A percentile compares a stretch with the other conserved stretches of the same genome.
These are phyloP conservation scores for Trametes versicolor DNA, from an alignment of 1,284 basidiomycete species.

Conservation along the genomic window DNA sequence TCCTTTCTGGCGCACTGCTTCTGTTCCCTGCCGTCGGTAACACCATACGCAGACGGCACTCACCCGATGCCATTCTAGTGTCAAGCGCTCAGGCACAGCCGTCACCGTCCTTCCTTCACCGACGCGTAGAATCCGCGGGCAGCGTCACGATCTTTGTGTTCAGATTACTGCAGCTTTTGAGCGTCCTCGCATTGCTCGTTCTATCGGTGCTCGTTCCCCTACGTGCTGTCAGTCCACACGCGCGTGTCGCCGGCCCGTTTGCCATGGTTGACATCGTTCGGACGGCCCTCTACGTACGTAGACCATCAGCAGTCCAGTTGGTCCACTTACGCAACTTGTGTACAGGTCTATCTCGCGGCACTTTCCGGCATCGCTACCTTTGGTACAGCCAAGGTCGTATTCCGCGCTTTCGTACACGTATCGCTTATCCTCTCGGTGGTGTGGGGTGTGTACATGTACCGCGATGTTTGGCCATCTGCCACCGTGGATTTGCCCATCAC, in stretches of 20 bases:
- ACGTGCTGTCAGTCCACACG: background rate
- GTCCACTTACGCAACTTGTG: too few relatives aligned
- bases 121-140: conserved; percentile 15
- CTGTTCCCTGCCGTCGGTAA: background rate
- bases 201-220: conserved; percentile 16
- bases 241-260: background rate
- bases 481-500: conserved; percentile 51
- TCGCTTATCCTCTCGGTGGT: conserved; percentile 24
- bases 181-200: conserved; percentile 11
- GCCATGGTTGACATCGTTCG: background rate
- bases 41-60: background rate
- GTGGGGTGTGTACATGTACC: conserved; percentile 55
- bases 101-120: conserved; percentile 1
- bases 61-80: background rate
- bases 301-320: background rate
- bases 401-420: conserved; percentile 19
- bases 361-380: conserved; percentile 8
- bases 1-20: conserved; percentile 5
- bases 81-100: background rate
- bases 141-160: conserved; percentile 39
- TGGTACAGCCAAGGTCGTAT: background rate
- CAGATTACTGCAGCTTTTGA: conserved; percentile 37
- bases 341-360: conserved; percentile 21
- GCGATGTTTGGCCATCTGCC: conserved; percentile 60
- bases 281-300: conserved; percentile 26